Percentiles rank a stretch among this genome's conserved stretches.
phyloP scores from a whole-genome alignment of 495 filamentous ascomycete genomes.

The Glonium stellatum region DNA sequence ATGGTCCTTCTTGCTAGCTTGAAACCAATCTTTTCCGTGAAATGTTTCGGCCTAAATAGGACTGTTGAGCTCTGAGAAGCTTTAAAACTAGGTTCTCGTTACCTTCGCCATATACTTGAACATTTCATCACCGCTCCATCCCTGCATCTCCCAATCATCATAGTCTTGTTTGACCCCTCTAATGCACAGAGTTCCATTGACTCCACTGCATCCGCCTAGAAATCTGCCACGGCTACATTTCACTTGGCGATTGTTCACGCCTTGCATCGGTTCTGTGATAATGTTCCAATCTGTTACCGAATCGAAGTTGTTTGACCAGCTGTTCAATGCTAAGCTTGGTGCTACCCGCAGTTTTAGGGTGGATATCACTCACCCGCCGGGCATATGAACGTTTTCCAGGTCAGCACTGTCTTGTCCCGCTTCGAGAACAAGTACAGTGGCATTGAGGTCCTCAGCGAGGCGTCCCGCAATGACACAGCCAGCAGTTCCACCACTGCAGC shows the following conservation, averaged over 20 bases:
- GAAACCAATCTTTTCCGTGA: constrained; percentile 36
- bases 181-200: constrained; percentile 58
- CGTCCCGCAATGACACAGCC: constrained; percentile 47
- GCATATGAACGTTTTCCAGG: constrained; percentile 25
- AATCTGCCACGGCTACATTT: constrained; percentile 45
- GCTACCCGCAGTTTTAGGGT: background rate
- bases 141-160: constrained; percentile 49
- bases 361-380: constrained; percentile 16
- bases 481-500: constrained; percentile 38
- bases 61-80: background rate
- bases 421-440: constrained; percentile 44
- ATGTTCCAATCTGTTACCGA: constrained; percentile 24
- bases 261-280: constrained; percentile 18
- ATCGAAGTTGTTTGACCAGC: no score
- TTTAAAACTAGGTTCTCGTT: background rate
- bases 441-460: constrained; percentile 42
- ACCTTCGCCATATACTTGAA: constrained; percentile 49
- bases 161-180: constrained; percentile 55
- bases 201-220: constrained; percentile 53
- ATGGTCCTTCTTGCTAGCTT: constrained; percentile 39
- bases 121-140: constrained; percentile 50
- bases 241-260: constrained; percentile 16
- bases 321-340: no score
- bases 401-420: constrained; percentile 38
- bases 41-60: constrained; percentile 45